Evolutionary conservation across 768 basidiomycete genomes (phyloP).

Genomic region (Rubroboletus satanas): DNA sequence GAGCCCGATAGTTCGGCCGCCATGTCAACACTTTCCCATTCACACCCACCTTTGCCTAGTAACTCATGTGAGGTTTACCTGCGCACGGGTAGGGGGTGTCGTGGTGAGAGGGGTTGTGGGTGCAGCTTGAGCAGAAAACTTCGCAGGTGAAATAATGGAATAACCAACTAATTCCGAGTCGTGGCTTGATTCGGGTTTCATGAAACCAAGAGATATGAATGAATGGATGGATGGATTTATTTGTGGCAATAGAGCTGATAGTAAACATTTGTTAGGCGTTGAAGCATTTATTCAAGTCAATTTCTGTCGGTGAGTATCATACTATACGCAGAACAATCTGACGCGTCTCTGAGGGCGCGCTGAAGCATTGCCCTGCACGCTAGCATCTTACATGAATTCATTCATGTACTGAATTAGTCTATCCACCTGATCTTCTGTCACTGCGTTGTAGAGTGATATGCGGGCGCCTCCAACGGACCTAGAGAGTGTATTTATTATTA

Average conservation of each 20-base stretch:
- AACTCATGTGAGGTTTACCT: not conserved
- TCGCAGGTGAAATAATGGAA: too few relatives aligned
- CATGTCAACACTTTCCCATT: not conserved
- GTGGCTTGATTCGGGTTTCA: not conserved
- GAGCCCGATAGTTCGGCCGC: not conserved
- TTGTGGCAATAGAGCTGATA: too few relatives aligned
- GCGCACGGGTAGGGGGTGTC: too few relatives aligned
- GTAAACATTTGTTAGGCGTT: not conserved
- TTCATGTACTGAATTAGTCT: constrained; percentile 55
- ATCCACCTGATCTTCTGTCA: constrained; percentile 72
- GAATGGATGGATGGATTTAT: too few relatives aligned
- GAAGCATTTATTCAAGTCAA: too few relatives aligned
- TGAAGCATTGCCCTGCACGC: constrained; percentile 1
- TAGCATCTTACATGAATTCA: constrained; percentile 39
- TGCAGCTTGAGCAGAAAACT: too few relatives aligned
- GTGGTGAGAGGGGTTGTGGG: not conserved
- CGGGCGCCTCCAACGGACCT: constrained; percentile 72
- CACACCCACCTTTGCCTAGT: not conserved
- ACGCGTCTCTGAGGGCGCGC: not conserved
- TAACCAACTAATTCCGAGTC: not conserved
- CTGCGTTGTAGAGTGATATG: constrained; percentile 85
- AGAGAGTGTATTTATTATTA: not conserved
- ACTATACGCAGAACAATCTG: too few relatives aligned
- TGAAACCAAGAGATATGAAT: not conserved
- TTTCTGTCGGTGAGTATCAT: too few relatives aligned